These are phyloP conservation scores for Tetradesmus lagerheimii DNA, from an alignment of 139 green algal species.

Conservation along the genomic window DNA sequence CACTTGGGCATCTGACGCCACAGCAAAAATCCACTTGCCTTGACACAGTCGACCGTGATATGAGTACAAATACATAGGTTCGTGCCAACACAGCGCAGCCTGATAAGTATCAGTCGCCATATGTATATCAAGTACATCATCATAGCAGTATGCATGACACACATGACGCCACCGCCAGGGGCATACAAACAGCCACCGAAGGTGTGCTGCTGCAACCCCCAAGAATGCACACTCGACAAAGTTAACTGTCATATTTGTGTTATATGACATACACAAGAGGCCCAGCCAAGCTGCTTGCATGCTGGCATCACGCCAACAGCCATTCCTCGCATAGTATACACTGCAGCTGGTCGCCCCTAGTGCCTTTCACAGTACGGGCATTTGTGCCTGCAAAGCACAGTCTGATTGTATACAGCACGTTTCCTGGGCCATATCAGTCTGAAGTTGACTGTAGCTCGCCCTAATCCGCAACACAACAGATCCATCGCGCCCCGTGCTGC, in stretches of 20 bases:
- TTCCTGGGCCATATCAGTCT: no score
- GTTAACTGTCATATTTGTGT: background rate
- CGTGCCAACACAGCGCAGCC: no score
- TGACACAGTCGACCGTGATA: background rate
- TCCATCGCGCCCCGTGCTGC: no score
- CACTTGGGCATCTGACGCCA: background rate
- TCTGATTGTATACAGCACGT: no score
- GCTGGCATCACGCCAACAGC: background rate
- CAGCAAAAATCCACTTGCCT: background rate
- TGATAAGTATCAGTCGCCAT: no score
- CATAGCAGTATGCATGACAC: slow-evolving; percentile 6
- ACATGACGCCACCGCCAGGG: background rate
- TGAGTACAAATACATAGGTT: background rate
- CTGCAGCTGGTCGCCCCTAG: background rate
- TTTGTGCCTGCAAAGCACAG: no score
- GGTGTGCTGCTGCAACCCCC: background rate
- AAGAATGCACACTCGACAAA: background rate
- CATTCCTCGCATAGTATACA: background rate
- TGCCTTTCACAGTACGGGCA: no score
- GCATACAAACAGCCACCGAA: background rate
- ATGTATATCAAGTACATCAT: no score
- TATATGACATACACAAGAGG: background rate
- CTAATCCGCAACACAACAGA: no score
- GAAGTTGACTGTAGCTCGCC: no score
- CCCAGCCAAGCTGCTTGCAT: background rate